phyloP scores from a whole-genome alignment of 345 rosid genomes.

The Gossypium longicalyx region DNA sequence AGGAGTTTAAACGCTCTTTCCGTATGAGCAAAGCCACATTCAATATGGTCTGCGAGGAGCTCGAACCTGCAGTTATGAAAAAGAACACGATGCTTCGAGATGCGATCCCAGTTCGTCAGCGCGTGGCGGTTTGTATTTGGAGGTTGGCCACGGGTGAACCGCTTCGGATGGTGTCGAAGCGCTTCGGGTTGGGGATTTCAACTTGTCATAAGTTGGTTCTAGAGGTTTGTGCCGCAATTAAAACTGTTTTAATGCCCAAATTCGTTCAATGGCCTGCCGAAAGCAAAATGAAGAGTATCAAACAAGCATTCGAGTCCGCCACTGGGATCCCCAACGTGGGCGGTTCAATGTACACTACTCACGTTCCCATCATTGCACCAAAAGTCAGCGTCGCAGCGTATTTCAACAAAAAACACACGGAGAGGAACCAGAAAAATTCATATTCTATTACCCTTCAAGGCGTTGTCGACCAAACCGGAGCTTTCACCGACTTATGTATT shows the following conservation, averaged over 20 bases:
- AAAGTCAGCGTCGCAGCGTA: not conserved
- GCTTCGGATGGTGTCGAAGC: conserved; percentile 12
- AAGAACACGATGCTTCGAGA: conserved; percentile 47
- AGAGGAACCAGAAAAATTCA: conserved; percentile 6
- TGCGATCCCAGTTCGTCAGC: conserved; percentile 9
- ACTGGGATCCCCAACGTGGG: conserved; percentile 5
- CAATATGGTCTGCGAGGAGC: conserved; percentile 38
- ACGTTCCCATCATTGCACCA: conserved; percentile 8
- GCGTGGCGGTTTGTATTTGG: conserved; percentile 15
- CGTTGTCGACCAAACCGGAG: not conserved
- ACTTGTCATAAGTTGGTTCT: conserved; percentile 9
- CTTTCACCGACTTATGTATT: not conserved
- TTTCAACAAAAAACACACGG: conserved; percentile 7
- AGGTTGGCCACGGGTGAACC: conserved; percentile 10
- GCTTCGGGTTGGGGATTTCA: conserved; percentile 5
- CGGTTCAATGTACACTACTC: conserved; percentile 10
- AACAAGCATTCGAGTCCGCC: not conserved
- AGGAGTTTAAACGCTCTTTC: not conserved
- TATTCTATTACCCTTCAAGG: conserved; percentile 8
- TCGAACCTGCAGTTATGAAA: conserved; percentile 41
- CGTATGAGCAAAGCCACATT: conserved; percentile 19
- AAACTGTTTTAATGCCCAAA: conserved; percentile 6
- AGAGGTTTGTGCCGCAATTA: conserved; percentile 4
- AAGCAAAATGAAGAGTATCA: not conserved
- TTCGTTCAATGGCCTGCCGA: conserved; percentile 3